phyloP scores from a whole-genome alignment of 2,329 filamentous ascomycete species.

The Fusarium sp. region DNA sequence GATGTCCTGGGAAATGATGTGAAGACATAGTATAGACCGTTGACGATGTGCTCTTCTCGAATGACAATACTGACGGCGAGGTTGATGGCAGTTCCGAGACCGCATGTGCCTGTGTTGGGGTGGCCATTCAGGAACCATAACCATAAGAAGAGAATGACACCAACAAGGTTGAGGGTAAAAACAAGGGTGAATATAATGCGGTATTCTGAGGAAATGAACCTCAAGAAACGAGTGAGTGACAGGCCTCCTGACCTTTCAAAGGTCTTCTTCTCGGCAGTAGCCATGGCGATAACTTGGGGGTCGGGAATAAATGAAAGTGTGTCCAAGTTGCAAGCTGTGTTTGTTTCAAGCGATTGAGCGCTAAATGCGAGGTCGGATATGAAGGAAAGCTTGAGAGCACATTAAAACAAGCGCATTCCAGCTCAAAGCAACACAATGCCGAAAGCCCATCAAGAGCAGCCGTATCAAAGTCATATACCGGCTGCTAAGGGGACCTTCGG shows the following conservation, averaged over 20 bases:
- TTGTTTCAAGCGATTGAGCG: no score
- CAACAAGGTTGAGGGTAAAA: constrained; percentile 55
- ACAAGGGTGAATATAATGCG: constrained; percentile 62
- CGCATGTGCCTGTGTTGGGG: constrained; percentile 50
- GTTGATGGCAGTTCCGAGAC: constrained; percentile 53
- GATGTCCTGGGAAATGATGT: constrained; percentile 52
- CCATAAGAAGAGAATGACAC: constrained; percentile 27
- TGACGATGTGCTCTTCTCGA: constrained; percentile 61
- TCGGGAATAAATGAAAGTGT: constrained; percentile 8
- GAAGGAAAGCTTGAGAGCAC: constrained; percentile 3
- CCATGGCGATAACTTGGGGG: constrained; percentile 1
- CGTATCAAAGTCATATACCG: constrained; percentile 17
- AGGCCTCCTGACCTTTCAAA: background rate
- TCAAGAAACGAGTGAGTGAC: constrained; percentile 35
- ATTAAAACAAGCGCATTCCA: background rate
- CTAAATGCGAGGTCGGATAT: background rate
- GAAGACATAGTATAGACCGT: constrained; percentile 54
- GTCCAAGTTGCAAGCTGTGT: background rate
- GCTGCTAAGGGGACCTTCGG: background rate
- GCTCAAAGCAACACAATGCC: background rate
- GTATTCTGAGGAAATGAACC: constrained; percentile 50
- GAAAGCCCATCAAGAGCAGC: background rate
- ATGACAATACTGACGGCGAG: constrained; percentile 57
- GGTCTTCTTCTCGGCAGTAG: background rate
- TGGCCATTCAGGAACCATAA: constrained; percentile 41